phyloP scores from a whole-genome alignment of 2,329 filamentous ascomycete species.

The Fonsecaea nubica region DNA sequence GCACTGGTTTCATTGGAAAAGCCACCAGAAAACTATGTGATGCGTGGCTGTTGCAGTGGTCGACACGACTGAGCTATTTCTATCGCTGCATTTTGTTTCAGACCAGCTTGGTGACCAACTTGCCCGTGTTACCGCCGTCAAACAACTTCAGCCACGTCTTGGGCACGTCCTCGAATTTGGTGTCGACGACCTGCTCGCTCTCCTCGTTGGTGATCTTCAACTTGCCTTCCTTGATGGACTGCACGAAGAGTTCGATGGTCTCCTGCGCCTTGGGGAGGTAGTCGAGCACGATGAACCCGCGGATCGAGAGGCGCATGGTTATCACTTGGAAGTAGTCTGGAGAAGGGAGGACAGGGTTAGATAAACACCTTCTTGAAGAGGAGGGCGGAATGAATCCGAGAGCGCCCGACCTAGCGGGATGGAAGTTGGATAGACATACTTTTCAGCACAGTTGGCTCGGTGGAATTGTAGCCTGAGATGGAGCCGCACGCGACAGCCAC shows the following conservation, averaged over 20 bases:
- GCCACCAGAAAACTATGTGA: no score
- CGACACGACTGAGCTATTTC: neutral
- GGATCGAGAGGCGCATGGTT: constrained; percentile 37
- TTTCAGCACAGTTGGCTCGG: constrained; percentile 33
- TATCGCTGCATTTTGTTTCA: neutral
- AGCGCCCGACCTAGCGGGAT: neutral
- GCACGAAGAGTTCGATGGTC: constrained; percentile 67
- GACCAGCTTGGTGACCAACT: constrained; percentile 45
- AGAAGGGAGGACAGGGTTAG: neutral
- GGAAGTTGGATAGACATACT: constrained; percentile 24
- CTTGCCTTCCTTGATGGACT: constrained; percentile 70
- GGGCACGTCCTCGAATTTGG: constrained; percentile 58
- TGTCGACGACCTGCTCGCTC: constrained; percentile 62
- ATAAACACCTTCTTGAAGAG: neutral
- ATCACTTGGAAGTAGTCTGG: constrained; percentile 61
- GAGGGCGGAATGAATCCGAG: no score
- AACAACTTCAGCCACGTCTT: constrained; percentile 63
- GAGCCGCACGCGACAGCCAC: constrained; percentile 65
- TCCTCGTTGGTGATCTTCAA: constrained; percentile 62
- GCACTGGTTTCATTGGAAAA: no score
- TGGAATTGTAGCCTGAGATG: constrained; percentile 50
- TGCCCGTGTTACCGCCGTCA: constrained; percentile 73
- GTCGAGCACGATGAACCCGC: constrained; percentile 55
- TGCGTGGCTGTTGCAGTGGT: no score
- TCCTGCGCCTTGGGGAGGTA: constrained; percentile 66